Percentiles rank a stretch among this genome's conserved stretches.
These are phyloP conservation scores for Xylaria polymorpha DNA, from an alignment of 2,329 filamentous ascomycete species.

Conservation along the genomic window DNA sequence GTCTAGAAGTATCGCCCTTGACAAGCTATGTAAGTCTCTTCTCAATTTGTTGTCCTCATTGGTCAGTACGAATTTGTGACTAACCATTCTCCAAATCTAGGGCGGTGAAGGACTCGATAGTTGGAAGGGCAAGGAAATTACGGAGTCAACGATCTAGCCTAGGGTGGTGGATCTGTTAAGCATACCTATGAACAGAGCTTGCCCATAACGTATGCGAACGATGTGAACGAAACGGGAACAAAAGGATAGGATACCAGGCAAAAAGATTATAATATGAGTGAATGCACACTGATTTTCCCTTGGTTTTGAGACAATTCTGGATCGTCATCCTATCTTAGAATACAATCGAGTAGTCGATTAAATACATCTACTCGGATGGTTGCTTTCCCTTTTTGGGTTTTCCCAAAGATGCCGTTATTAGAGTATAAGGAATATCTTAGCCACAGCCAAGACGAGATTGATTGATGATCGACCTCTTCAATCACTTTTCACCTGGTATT, in stretches of 20 bases:
- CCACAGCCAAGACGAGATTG: background rate
- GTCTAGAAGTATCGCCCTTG: slow-evolving; percentile 90
- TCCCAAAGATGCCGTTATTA: background rate
- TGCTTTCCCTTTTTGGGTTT: background rate
- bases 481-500: background rate
- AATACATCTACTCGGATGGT: background rate
- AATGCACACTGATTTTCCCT: slow-evolving; percentile 16
- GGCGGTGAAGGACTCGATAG: slow-evolving; percentile 70
- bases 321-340: background rate
- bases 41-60: background rate
- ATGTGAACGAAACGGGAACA: slow-evolving; percentile 27
- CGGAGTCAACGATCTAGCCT: slow-evolving; percentile 43
- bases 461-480: background rate
- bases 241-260: slow-evolving; percentile 22
- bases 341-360: background rate
- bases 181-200: slow-evolving; percentile 12
- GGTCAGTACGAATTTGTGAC: background rate
- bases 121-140: slow-evolving; percentile 59
- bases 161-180: background rate
- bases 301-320: background rate
- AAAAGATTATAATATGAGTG: slow-evolving; percentile 19
- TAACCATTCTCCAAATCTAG: slow-evolving; percentile 54
- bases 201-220: slow-evolving; percentile 26
- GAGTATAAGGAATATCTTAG: background rate
- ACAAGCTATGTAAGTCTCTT: slow-evolving; percentile 87